Percentiles rank a stretch among this genome's conserved stretches.
Evolutionary conservation across 768 basidiomycete genomes (phyloP).

Genomic region (Rhizopogon roseolus): DNA sequence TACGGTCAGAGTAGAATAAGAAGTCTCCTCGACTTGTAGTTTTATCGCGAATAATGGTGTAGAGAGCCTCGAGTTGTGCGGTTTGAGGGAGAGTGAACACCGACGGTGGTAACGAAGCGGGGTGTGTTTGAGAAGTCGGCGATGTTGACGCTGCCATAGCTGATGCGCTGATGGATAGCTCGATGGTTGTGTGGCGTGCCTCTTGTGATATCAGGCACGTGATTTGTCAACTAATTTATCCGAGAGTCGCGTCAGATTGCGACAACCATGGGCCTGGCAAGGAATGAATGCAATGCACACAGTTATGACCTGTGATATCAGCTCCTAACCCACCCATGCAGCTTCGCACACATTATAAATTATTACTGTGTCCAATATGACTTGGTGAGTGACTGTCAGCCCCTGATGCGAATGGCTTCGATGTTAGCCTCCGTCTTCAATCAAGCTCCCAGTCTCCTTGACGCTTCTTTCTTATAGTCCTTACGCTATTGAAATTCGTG

Average conservation of each 20-base stretch:
- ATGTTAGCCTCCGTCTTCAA: background rate
- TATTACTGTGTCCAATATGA: background rate
- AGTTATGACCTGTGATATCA: no score
- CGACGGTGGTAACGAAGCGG: conserved; percentile 57
- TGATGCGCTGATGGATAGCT: background rate
- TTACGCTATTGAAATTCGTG: background rate
- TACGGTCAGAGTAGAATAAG: conserved; percentile 91
- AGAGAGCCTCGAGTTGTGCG: conserved; percentile 89
- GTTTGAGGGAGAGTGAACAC: conserved; percentile 90
- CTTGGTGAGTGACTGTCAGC: background rate
- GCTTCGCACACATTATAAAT: no score
- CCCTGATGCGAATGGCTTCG: background rate
- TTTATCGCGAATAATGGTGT: conserved; percentile 91
- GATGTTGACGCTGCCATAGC: conserved; percentile 11
- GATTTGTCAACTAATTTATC: no score
- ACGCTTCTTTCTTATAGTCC: background rate
- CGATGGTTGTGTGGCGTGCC: background rate
- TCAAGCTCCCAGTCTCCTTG: no score
- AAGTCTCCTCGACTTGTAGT: conserved; percentile 90
- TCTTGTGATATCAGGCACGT: no score
- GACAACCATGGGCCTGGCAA: no score
- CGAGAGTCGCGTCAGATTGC: no score
- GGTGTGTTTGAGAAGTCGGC: conserved; percentile 29
- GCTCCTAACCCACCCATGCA: no score
- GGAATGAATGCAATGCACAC: no score